Evolutionary conservation across 2,329 filamentous ascomycete species (phyloP).

Genomic region (Onygenales sp.): DNA sequence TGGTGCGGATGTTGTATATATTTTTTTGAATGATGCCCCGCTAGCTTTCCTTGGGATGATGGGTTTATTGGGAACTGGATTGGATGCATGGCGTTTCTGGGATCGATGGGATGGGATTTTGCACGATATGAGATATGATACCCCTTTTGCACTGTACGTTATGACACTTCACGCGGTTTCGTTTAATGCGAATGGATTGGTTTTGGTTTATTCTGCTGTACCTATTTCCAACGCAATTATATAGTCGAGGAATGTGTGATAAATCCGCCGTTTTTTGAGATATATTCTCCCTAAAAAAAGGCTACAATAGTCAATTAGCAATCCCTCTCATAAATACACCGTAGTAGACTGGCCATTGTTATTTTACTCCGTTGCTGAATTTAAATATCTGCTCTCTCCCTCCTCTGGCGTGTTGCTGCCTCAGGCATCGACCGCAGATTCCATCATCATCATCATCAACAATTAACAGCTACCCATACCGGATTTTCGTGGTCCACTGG

Average conservation of each 20-base stretch:
- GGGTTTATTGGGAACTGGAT: neutral
- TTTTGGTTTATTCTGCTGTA: neutral
- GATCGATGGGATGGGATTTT: neutral
- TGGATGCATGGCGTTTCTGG: neutral
- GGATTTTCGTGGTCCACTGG: too few species aligned
- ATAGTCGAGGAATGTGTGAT: neutral
- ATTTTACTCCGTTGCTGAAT: neutral
- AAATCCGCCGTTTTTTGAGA: too few species aligned
- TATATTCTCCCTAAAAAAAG: too few species aligned
- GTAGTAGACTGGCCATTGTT: too few species aligned
- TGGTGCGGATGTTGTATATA: neutral
- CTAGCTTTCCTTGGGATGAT: slow-evolving; percentile 6
- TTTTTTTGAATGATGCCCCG: slow-evolving; percentile 11
- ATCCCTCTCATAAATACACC: too few species aligned
- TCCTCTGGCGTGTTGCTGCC: neutral
- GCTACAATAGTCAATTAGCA: neutral
- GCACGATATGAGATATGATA: neutral
- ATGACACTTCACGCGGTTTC: too few species aligned
- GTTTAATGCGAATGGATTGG: too few species aligned
- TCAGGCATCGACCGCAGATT: neutral
- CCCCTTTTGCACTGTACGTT: neutral
- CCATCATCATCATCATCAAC: neutral
- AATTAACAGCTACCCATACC: too few species aligned
- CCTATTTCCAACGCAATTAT: neutral
- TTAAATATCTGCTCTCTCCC: neutral